phyloP scores from a whole-genome alignment of 805 yeast species.

The Metschnikowia matae region DNA sequence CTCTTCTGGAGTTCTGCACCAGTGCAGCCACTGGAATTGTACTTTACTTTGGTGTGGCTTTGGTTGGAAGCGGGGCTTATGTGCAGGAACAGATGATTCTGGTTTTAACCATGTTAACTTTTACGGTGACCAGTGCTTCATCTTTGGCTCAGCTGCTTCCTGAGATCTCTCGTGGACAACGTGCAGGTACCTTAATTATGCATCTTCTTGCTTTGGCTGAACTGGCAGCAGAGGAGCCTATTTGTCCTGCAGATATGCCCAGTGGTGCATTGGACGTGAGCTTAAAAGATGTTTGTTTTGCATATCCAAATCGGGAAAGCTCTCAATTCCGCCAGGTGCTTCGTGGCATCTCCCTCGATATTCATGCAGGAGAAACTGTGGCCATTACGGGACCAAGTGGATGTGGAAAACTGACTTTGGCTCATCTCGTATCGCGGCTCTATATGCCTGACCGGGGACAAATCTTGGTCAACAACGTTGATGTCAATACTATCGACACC shows the following conservation, averaged over 20 bases:
- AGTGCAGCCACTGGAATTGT: constrained; percentile 65
- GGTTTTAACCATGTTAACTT: constrained; percentile 67
- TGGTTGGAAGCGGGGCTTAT: constrained; percentile 61
- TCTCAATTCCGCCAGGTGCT: constrained; percentile 30
- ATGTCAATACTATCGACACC: constrained; percentile 44
- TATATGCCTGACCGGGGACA: constrained; percentile 38
- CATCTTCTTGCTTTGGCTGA: constrained; percentile 33
- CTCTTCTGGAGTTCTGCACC: constrained; percentile 50
- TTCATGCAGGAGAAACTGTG: constrained; percentile 47
- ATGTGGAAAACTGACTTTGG: constrained; percentile 81
- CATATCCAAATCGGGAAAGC: constrained; percentile 35
- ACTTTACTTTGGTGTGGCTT: constrained; percentile 72
- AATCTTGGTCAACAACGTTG: constrained; percentile 44
- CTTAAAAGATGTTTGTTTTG: constrained; percentile 47
- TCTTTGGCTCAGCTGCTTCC: constrained; percentile 66
- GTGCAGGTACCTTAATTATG: constrained; percentile 56
- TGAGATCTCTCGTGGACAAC: constrained; percentile 71
- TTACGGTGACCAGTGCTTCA: constrained; percentile 65
- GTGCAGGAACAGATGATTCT: constrained; percentile 55
- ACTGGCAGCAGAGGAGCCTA: constrained; percentile 29
- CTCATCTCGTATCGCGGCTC: constrained; percentile 52
- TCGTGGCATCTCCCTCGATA: constrained; percentile 36
- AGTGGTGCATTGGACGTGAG: not conserved
- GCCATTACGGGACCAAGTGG: constrained; percentile 88
- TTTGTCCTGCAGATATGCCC: not conserved